A percentile compares a stretch with the other conserved stretches of the same genome.
Conservation (phyloP, 345 rosid species). For the Heritiera fomes region DNA sequence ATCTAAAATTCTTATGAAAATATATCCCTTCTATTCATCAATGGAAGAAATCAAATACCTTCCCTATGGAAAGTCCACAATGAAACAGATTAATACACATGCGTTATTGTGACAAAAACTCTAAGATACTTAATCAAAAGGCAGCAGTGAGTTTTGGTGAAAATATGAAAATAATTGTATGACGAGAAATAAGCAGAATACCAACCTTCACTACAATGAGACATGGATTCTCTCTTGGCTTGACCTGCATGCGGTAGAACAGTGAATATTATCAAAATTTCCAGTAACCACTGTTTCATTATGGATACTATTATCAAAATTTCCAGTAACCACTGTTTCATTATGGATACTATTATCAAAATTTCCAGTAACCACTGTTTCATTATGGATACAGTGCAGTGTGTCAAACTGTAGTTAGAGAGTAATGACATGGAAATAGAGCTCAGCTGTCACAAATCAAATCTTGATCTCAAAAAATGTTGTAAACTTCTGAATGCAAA, state of each 20-base stretch:
- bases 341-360: neutral
- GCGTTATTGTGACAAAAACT: neutral
- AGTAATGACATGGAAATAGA: neutral
- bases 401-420: neutral
- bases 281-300: neutral
- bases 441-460: neutral
- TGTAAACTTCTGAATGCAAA: constrained; percentile 12
- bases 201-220: constrained; percentile 66
- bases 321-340: neutral
- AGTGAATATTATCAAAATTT: constrained; percentile 20
- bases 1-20: neutral
- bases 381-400: neutral
- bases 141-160: neutral
- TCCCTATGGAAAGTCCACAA: constrained; percentile 7
- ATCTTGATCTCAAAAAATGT: neutral
- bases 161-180: neutral
- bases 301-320: neutral
- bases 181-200: constrained; percentile 15
- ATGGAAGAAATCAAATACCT: constrained; percentile 3
- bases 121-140: neutral
- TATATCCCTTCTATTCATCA: neutral
- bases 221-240: constrained; percentile 54
- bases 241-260: constrained; percentile 51
- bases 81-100: neutral
- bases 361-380: neutral